Percentiles rank a stretch among this genome's conserved stretches.
Conservation (phyloP, 257 asterid genomes). For the Handroanthus guayacan region DNA sequence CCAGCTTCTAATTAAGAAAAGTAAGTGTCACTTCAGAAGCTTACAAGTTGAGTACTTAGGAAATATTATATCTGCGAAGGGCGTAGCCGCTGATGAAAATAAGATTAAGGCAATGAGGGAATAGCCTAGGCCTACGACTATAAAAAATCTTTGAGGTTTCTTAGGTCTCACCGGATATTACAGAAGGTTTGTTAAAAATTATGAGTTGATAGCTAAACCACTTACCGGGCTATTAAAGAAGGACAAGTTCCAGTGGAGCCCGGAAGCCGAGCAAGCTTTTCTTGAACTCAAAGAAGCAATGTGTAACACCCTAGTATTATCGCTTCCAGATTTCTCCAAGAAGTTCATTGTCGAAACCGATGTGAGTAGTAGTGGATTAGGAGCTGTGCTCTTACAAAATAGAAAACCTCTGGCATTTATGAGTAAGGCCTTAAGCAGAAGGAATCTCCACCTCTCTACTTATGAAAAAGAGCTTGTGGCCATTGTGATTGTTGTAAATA, state of each 20-base stretch:
- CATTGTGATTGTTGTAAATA: background rate
- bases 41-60: background rate
- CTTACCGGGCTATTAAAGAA: too few species aligned
- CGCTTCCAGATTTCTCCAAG: constrained; percentile 10
- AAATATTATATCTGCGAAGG: too few species aligned
- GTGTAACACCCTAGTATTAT: background rate
- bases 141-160: background rate
- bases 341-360: background rate
- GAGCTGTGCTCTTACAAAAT: background rate
- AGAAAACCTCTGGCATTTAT: background rate
- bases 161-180: background rate
- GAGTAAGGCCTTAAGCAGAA: background rate
- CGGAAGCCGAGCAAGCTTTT: background rate
- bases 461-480: background rate
- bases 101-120: background rate
- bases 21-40: too few species aligned
- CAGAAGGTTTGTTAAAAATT: too few species aligned
- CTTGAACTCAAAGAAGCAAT: background rate
- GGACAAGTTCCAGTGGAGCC: background rate
- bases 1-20: too few species aligned
- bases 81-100: background rate
- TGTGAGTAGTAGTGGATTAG: background rate
- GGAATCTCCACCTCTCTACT: background rate
- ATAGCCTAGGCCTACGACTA: background rate
- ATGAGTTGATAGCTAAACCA: too few species aligned